These are phyloP conservation scores for Kwoniella botswanensis DNA, from an alignment of 768 basidiomycete genomes.

Conservation along the genomic window DNA sequence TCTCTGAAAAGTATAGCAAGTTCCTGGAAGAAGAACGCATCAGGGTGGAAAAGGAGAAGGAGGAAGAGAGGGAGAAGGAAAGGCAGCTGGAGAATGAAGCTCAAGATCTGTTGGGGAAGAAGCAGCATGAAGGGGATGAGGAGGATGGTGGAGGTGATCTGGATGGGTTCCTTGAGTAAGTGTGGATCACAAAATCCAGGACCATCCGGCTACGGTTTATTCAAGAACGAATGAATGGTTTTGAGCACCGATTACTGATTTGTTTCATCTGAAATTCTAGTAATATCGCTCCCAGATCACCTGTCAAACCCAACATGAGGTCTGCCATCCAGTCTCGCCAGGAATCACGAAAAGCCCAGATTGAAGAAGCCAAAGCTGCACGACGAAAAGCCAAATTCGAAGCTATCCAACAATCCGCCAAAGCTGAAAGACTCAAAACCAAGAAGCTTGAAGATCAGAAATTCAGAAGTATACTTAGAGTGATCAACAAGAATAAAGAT, in stretches of 20 bases:
- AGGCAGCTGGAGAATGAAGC: background rate
- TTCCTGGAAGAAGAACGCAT: constrained; percentile 1
- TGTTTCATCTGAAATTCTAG: background rate
- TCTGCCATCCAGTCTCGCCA: constrained; percentile 10
- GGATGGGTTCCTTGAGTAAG: constrained; percentile 22
- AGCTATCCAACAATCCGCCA: background rate
- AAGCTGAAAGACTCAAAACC: constrained; percentile 2
- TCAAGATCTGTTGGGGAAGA: background rate
- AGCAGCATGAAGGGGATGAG: constrained; percentile 5
- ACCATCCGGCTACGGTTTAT: too few relatives aligned
- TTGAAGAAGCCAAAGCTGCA: background rate
- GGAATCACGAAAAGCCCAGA: background rate
- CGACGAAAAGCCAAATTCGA: constrained; percentile 9
- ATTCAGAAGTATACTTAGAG: constrained; percentile 12
- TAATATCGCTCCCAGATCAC: constrained; percentile 5
- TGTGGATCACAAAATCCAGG: background rate
- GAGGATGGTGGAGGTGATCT: constrained; percentile 17
- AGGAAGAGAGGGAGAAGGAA: constrained; percentile 12
- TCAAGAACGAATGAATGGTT: too few relatives aligned
- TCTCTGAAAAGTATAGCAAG: constrained; percentile 5
- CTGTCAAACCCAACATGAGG: constrained; percentile 5
- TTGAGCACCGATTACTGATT: too few relatives aligned
- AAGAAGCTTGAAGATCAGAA: background rate
- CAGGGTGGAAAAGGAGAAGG: constrained; percentile 5
- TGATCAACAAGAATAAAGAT: background rate